phyloP scores from a whole-genome alignment of 2,329 filamentous ascomycete genomes.

The Penicillium fuscoglaucum region DNA sequence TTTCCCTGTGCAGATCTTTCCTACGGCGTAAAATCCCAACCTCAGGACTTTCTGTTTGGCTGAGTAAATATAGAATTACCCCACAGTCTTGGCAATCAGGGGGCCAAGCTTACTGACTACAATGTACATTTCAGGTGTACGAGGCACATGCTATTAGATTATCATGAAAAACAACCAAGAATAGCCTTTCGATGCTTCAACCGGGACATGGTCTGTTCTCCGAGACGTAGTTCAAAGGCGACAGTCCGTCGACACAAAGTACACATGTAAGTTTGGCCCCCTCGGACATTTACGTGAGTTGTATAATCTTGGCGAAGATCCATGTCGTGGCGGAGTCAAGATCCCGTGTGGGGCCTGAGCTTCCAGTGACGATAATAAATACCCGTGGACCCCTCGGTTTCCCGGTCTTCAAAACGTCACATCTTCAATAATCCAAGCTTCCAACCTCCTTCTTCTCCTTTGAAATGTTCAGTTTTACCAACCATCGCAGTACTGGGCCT shows the following conservation, averaged over 20 bases:
- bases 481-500: constrained; percentile 5
- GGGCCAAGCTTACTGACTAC: background rate
- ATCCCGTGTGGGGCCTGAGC: background rate
- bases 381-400: background rate
- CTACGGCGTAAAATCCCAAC: background rate
- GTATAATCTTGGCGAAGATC: background rate
- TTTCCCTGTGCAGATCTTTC: background rate
- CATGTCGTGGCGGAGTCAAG: background rate
- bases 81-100: background rate
- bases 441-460: background rate
- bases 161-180: background rate
- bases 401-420: background rate
- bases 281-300: background rate
- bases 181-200: background rate
- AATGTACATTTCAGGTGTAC: background rate
- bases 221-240: background rate
- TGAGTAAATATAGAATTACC: background rate
- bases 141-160: background rate
- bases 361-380: background rate
- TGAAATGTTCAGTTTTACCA: constrained; percentile 12
- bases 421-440: background rate
- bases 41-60: background rate
- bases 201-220: background rate
- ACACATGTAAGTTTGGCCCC: background rate
- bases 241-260: background rate